These are phyloP conservation scores for Phaeotremella skinneri DNA, from an alignment of 768 basidiomycete species.

Conservation along the genomic window DNA sequence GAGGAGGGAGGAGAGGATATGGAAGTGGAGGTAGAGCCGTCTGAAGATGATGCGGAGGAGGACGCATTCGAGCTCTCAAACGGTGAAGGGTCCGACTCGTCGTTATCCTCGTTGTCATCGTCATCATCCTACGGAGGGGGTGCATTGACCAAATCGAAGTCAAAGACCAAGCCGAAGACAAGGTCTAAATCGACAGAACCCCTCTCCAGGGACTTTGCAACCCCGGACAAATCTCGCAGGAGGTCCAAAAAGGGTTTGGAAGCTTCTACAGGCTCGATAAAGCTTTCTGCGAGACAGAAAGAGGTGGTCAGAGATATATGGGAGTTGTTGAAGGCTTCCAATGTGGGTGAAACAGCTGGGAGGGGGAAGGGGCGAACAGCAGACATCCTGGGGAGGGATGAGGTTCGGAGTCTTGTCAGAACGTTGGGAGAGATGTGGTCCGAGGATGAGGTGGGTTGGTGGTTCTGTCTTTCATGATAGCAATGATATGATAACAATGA, in stretches of 20 bases:
- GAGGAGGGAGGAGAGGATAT: conserved; percentile 14
- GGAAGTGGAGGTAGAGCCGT: conserved; percentile 11
- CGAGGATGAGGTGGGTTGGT: conserved; percentile 44
- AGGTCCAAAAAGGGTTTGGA: conserved; percentile 13
- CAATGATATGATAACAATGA: background rate
- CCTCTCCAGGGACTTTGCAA: background rate
- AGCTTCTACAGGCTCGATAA: conserved; percentile 14
- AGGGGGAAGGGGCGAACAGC: background rate
- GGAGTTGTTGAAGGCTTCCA: conserved; percentile 41
- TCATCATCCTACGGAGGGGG: conserved; percentile 16
- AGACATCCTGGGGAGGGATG: conserved; percentile 36
- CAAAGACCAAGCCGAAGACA: conserved; percentile 4
- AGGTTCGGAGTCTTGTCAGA: conserved; percentile 44
- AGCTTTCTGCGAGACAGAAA: conserved; percentile 35
- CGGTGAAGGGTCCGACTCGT: conserved; percentile 16
- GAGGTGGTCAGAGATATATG: conserved; percentile 44
- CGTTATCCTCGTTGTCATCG: conserved; percentile 16
- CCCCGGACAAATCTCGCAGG: background rate
- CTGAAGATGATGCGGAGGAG: conserved; percentile 29
- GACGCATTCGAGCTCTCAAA: conserved; percentile 18
- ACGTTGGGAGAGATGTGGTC: conserved; percentile 48
- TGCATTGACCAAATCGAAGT: background rate
- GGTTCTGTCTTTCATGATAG: background rate
- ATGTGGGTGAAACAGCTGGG: conserved; percentile 1
- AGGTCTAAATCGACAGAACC: background rate